Percentiles rank a stretch among this genome's conserved stretches.
Conservation (phyloP, 805 yeast species). For the Cyberlindnera sargentensis region DNA sequence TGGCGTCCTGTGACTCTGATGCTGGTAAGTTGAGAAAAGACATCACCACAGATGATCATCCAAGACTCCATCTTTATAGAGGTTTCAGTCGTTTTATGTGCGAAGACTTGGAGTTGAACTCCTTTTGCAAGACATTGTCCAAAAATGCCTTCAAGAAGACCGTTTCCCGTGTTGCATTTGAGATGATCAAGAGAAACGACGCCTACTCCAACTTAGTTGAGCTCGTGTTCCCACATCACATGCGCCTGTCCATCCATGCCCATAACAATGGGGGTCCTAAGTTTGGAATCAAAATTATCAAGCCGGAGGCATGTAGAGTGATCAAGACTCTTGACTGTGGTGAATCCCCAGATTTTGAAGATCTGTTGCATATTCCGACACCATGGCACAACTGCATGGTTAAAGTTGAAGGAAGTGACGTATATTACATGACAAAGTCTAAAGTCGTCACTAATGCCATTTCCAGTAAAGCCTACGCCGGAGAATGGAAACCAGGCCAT, state of each 20-base stretch:
- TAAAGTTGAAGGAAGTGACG: conserved; percentile 30
- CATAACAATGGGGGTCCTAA: conserved; percentile 55
- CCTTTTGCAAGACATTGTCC: conserved; percentile 32
- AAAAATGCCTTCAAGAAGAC: conserved; percentile 39
- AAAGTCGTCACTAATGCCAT: conserved; percentile 31
- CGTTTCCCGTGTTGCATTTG: conserved; percentile 49
- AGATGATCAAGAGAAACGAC: conserved; percentile 59
- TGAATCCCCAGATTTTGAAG: conserved; percentile 40
- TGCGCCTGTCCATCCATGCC: conserved; percentile 56
- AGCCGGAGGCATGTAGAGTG: conserved; percentile 36
- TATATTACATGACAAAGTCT: conserved; percentile 30
- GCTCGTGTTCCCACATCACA: conserved; percentile 49
- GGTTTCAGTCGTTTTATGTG: conserved; percentile 56
- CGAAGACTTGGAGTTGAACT: conserved; percentile 44
- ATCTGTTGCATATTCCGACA: conserved; percentile 54
- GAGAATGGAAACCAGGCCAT: conserved; percentile 29
- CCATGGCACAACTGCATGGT: conserved; percentile 60
- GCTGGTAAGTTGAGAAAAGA: conserved; percentile 65
- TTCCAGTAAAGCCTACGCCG: conserved; percentile 26
- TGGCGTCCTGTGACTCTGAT: conserved; percentile 41
- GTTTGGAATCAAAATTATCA: conserved; percentile 46
- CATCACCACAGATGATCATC: conserved; percentile 46
- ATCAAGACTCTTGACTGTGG: conserved; percentile 34
- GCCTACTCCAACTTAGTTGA: conserved; percentile 60
- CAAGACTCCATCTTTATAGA: conserved; percentile 44